These are phyloP conservation scores for Colletotrichum scovillei DNA, from an alignment of 2,329 filamentous ascomycete species.

Conservation along the genomic window DNA sequence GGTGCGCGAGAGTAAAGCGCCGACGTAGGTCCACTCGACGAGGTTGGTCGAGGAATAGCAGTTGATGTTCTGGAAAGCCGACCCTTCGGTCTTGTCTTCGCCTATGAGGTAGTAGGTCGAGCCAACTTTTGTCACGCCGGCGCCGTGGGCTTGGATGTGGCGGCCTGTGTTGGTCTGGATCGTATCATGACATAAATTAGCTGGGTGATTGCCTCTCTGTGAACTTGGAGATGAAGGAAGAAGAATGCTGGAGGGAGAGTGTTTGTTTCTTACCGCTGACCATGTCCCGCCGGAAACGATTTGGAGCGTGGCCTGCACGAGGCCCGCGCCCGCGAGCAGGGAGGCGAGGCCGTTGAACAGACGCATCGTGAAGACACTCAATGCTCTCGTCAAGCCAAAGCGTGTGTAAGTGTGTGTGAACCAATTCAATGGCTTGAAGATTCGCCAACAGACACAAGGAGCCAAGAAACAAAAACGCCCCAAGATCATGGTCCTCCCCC, in stretches of 20 bases:
- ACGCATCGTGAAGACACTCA: slow-evolving; percentile 13
- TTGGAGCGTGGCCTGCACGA: slow-evolving; percentile 42
- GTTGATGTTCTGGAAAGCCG: slow-evolving; percentile 72
- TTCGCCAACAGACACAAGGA: neutral
- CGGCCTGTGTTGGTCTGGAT: slow-evolving; percentile 56
- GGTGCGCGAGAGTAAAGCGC: slow-evolving; percentile 66
- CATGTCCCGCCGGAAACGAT: slow-evolving; percentile 58
- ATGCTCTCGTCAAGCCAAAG: neutral
- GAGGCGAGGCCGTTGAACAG: slow-evolving; percentile 10
- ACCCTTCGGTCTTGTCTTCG: slow-evolving; percentile 75
- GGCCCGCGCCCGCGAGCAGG: slow-evolving; percentile 15
- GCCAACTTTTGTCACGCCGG: slow-evolving; percentile 64
- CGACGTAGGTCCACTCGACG: slow-evolving; percentile 72
- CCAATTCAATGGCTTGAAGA: neutral
- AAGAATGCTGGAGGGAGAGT: too few relatives aligned
- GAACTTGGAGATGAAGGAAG: neutral
- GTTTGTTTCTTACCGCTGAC: slow-evolving; percentile 50
- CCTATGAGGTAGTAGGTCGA: slow-evolving; percentile 75
- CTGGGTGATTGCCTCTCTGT: neutral
- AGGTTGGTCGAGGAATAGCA: slow-evolving; percentile 75
- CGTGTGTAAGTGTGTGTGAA: neutral
- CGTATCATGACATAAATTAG: too few relatives aligned
- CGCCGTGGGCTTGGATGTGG: slow-evolving; percentile 75
- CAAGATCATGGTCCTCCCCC: neutral
- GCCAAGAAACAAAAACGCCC: neutral